Evolutionary conservation across 2,329 filamentous ascomycete genomes (phyloP).

Genomic region (Xylaria arbuscula): DNA sequence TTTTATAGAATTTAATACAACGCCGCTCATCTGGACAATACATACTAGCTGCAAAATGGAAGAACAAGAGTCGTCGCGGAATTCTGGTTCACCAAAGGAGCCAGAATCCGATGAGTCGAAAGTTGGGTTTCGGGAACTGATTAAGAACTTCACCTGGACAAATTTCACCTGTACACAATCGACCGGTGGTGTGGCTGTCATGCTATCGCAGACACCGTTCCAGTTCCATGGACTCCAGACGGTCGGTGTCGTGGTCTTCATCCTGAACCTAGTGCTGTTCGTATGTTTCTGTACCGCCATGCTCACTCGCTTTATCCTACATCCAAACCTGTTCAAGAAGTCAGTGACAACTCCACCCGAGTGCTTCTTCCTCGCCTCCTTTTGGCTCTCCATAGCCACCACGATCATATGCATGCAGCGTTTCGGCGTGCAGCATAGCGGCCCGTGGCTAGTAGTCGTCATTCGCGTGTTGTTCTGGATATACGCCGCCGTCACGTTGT

Average conservation of each 20-base stretch:
- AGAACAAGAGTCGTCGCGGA: background rate
- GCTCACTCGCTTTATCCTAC: slow-evolving; percentile 62
- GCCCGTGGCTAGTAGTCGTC: slow-evolving; percentile 62
- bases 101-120: background rate
- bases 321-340: slow-evolving; percentile 56
- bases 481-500: slow-evolving; percentile 66
- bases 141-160: slow-evolving; percentile 60
- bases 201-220: slow-evolving; percentile 64
- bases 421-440: slow-evolving; percentile 61
- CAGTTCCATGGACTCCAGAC: slow-evolving; percentile 63
- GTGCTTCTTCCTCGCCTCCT: slow-evolving; percentile 70
- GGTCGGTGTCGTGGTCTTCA: slow-evolving; percentile 66
- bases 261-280: slow-evolving; percentile 67
- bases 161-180: slow-evolving; percentile 64
- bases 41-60: background rate
- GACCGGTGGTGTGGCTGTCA: slow-evolving; percentile 62
- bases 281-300: slow-evolving; percentile 59
- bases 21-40: too few species aligned
- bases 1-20: too few species aligned
- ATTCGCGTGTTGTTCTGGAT: slow-evolving; percentile 70
- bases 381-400: slow-evolving; percentile 70
- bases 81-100: background rate
- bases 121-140: background rate
- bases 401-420: slow-evolving; percentile 64
- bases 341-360: slow-evolving; percentile 65